Base-by-base conservation (phyloP, 139 green algal species). In the Chlorella sp. region DNA sequence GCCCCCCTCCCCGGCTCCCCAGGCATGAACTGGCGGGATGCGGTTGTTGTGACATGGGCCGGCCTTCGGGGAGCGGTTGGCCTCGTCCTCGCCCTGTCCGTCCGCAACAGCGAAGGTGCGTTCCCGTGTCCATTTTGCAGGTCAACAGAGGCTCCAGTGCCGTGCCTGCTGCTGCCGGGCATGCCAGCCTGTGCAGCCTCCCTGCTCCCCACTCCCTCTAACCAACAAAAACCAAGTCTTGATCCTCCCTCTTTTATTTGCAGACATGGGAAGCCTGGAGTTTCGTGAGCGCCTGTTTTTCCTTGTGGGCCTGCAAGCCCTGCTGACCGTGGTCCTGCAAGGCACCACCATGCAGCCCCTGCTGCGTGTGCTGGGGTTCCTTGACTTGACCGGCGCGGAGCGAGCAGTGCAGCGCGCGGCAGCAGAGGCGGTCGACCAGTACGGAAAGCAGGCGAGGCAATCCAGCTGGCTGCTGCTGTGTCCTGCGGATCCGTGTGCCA, bases 11-110 rank as follows among this genome's bases (percentile, higher is more conserved):
- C 34, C 46, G 34, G 3, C 67, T 30, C 46, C 2, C 56, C 26
- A 41, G 85, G 88, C 28, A 86, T 95, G 28, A 90, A 72, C 20
- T 88, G 76, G 67, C 82, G 69, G 20, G 88, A 94, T 54, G 87
- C 77, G 6, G 6, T 92, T 13, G 84, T 96, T 0, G 76, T 94
- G 60, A 80, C 74, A 8, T 94, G 92, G 91, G 82, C 88, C 5
- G 93, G 92, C 16, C 89, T 95, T 46, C 80, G 91, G 8, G 93
- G 92, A 19, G 91, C 93, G 13, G 91, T 95, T 17, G 93, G 93
- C 16, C 81, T 96, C 48, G 73, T 85, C 16, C 64, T 48, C 8
- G n/a, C 54, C 17, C n/a, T 73, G 4, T 73, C 67, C 3, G 67
- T 73, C 30, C 67, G 34, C 32, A 73, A 73, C 34, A 43, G 34